A percentile compares a stretch with the other conserved stretches of the same genome.
Evolutionary conservation across 2,329 filamentous ascomycete genomes (phyloP).

Genomic region (Aspergillus eucalypticola): DNA sequence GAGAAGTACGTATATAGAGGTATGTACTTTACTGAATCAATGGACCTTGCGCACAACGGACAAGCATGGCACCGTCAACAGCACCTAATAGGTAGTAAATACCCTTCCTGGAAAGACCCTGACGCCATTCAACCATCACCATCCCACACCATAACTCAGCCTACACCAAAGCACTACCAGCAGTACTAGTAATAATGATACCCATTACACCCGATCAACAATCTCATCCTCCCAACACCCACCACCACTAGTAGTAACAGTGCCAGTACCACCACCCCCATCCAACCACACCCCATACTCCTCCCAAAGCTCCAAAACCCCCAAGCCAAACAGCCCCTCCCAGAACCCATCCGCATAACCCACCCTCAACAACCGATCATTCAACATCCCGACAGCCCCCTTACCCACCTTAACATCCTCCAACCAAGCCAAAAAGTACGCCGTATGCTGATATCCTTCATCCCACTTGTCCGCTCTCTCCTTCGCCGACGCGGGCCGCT

Average conservation of each 20-base stretch:
- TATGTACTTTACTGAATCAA: constrained; percentile 24
- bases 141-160: background rate
- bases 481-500: constrained; percentile 47
- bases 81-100: too few species aligned
- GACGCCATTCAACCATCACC: background rate
- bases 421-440: constrained; percentile 85
- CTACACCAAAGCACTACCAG: background rate
- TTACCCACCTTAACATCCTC: constrained; percentile 69
- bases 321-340: constrained; percentile 60
- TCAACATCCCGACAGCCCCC: constrained; percentile 63
- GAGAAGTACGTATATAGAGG: constrained; percentile 14
- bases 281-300: constrained; percentile 64
- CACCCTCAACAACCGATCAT: constrained; percentile 38
- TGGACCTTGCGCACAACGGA: constrained; percentile 6
- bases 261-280: constrained; percentile 12
- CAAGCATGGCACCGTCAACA: background rate
- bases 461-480: constrained; percentile 71
- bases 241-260: constrained; percentile 5
- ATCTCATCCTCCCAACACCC: constrained; percentile 32
- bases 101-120: background rate
- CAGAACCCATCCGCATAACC: constrained; percentile 43
- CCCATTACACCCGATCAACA: constrained; percentile 18
- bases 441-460: constrained; percentile 84
- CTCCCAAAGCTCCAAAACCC: constrained; percentile 70
- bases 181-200: background rate